Percentiles rank a stretch among this genome's conserved stretches.
These are phyloP conservation scores for Collybia sordida DNA, from an alignment of 768 basidiomycete species.

Conservation along the genomic window DNA sequence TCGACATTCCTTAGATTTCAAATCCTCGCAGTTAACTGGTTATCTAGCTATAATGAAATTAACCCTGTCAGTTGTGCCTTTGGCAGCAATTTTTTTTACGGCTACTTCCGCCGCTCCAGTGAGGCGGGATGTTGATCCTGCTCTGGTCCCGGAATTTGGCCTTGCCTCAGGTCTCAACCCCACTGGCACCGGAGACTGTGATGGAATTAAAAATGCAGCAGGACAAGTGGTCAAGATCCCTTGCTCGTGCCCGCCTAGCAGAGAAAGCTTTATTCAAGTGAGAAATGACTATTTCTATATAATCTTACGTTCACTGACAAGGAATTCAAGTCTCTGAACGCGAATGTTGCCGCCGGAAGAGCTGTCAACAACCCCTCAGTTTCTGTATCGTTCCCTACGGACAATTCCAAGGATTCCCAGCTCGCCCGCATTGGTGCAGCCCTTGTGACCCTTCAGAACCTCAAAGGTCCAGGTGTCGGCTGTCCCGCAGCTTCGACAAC, in stretches of 20 bases:
- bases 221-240: conserved; percentile 62
- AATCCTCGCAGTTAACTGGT: not conserved
- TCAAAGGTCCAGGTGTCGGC: conserved; percentile 64
- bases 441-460: conserved; percentile 64
- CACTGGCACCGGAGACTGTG: conserved; percentile 59
- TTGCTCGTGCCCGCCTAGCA: conserved; percentile 62
- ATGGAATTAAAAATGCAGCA: conserved; percentile 57
- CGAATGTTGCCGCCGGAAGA: conserved; percentile 59
- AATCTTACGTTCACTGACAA: not conserved
- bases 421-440: conserved; percentile 46
- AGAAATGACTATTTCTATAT: not conserved
- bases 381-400: conserved; percentile 57
- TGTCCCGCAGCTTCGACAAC: conserved; percentile 70
- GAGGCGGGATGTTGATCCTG: conserved; percentile 37
- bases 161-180: conserved; percentile 56
- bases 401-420: conserved; percentile 46
- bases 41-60: conserved; percentile 28
- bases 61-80: conserved; percentile 24
- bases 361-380: conserved; percentile 67
- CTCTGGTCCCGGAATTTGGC: conserved; percentile 63
- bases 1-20: conserved; percentile 1
- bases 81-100: conserved; percentile 29
- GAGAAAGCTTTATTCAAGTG: conserved; percentile 51
- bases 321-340: conserved; percentile 37
- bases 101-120: conserved; percentile 41